Conservation (phyloP, 2,329 filamentous ascomycete genomes). For the Ophiostoma ulmi region DNA sequence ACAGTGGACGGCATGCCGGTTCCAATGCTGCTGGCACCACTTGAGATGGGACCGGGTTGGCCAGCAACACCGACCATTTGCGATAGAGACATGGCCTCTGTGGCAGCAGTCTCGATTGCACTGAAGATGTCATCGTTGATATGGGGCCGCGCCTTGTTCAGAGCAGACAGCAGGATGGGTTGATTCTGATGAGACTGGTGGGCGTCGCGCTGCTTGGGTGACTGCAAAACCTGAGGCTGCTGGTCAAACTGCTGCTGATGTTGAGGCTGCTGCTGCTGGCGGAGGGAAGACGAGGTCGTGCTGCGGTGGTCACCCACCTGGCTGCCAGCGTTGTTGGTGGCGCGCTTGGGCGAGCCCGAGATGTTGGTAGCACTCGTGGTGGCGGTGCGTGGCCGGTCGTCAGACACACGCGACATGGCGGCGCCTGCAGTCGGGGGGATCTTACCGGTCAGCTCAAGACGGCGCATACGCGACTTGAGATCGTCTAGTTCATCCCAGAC, state of each 20-base stretch:
- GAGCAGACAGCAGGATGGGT: constrained; percentile 65
- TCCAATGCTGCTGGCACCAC: constrained; percentile 59
- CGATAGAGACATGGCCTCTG: constrained; percentile 74
- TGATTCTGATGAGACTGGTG: constrained; percentile 14
- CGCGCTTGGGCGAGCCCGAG: constrained; percentile 80
- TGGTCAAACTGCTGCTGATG: constrained; percentile 30
- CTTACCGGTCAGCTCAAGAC: constrained; percentile 84
- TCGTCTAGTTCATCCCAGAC: constrained; percentile 98
- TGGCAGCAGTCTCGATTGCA: constrained; percentile 72
- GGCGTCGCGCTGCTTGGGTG: constrained; percentile 43
- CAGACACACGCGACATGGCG: constrained; percentile 66
- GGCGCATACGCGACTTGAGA: constrained; percentile 84
- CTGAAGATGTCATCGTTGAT: constrained; percentile 68
- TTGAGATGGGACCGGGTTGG: constrained; percentile 63
- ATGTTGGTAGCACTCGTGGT: constrained; percentile 87
- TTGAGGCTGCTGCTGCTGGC: constrained; percentile 48
- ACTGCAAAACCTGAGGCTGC: constrained; percentile 30
- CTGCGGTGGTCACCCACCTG: constrained; percentile 41
- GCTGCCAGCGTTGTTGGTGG: constrained; percentile 41
- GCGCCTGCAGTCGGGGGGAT: constrained; percentile 76
- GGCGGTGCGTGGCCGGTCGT: constrained; percentile 82
- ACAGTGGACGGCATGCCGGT: constrained; percentile 42
- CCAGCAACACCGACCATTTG: constrained; percentile 70
- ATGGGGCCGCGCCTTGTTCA: constrained; percentile 69
- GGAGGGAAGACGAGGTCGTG: constrained; percentile 42